Evolutionary conservation across 495 filamentous ascomycete genomes (phyloP), one percentile per base, ranked within the genome.

Genomic region (Sabuloglossum arenarium): DNA sequence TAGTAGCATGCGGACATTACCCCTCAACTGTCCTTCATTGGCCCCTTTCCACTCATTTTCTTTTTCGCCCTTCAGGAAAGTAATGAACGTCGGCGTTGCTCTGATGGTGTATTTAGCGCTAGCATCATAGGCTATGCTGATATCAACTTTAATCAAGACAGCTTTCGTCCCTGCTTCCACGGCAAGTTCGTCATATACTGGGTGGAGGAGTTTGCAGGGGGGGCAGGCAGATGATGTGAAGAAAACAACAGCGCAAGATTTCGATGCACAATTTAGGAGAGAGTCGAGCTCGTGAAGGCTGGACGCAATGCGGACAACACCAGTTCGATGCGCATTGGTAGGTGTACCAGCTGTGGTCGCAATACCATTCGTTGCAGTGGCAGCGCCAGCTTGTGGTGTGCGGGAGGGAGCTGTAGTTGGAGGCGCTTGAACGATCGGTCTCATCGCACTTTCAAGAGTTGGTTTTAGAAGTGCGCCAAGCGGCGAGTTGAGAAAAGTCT

Each of bases 381-480:
- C 57, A 21, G 43, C 29, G 6, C 25, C 11, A 16, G 58, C 61
- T 12, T 60, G 57, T 12, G 66, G 54, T 10, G 56, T 57, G 27
- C 57, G 51, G 16, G 53, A 45, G 1, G 58, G 6, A n/a, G 56
- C 55, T 56, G 63, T n/a, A 3, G 65, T 60, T 25, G 53, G 59
- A 50, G 66, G 58, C 70, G 30, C 70, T 58, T 81, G 75, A 43
- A 81, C 85, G 39, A 81, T 76, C 39, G 79, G 75, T 24, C 81
- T 73, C 65, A 97, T 78, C 59, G 86, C 79, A 52, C 69, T 69
- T 58, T 87, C 84, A 14, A 98, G 77, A 62, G 86, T 80, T 19
- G 89, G 87, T 66, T 79, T 79, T 55, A 98, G 67, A 82, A 95
- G 93, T 64, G 84, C 81, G 0, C 91, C 91, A 59, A 96, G 86